These are phyloP conservation scores for Tylopilus sp. DNA, from an alignment of 1,284 basidiomycete species.

Conservation along the genomic window DNA sequence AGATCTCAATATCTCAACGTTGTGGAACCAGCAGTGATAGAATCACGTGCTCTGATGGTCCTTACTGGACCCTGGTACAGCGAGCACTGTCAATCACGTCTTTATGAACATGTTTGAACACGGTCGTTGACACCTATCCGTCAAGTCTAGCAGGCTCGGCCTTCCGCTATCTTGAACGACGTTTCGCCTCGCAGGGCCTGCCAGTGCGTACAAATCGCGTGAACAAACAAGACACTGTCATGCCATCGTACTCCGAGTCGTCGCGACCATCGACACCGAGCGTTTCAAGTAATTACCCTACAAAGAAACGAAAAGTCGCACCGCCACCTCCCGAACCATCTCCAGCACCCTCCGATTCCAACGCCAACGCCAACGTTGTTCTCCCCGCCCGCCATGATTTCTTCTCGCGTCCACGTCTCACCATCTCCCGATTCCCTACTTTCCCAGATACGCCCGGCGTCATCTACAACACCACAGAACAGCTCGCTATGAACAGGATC, in stretches of 20 bases:
- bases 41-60: conserved; percentile 15
- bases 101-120: no score
- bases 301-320: conserved; percentile 41
- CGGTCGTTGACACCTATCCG: no score
- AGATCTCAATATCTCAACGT: neutral
- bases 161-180: neutral
- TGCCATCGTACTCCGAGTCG: conserved; percentile 29
- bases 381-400: conserved; percentile 62
- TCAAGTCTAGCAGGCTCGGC: no score
- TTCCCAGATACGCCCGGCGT: conserved; percentile 57
- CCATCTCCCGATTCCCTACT: conserved; percentile 65
- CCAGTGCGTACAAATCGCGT: conserved; percentile 21
- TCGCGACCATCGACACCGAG: conserved; percentile 37
- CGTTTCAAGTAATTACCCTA: conserved; percentile 20
- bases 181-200: no score
- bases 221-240: conserved; percentile 10
- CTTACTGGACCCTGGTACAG: no score
- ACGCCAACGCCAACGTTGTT: conserved; percentile 41
- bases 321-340: conserved; percentile 38
- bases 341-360: conserved; percentile 43
- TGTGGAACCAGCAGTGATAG: neutral
- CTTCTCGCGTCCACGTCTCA: conserved; percentile 59
- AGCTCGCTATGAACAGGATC: conserved; percentile 68
- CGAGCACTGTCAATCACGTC: no score
- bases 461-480: conserved; percentile 61